Base-by-base conservation (phyloP, 2,329 filamentous ascomycete species). In the Sclerotinia spermophila region DNA sequence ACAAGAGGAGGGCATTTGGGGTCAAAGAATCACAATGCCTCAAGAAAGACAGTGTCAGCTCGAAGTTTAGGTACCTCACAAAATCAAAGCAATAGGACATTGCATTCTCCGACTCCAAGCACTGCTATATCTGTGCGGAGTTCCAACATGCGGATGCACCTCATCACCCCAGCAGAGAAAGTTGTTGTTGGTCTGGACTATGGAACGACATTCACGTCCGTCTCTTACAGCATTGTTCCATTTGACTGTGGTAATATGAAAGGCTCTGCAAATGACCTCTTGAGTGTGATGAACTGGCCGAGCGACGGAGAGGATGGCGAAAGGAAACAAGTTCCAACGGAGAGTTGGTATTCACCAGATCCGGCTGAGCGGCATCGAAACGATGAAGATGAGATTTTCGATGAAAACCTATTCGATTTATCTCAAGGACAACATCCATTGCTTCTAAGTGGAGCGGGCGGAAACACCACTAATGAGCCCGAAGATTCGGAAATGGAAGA, bases 321-420 rank as follows among this genome's bases (percentile, higher is more conserved):
- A 13, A 69, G 62, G 21, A 59, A 60, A n/a, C 74, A 75, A 58
- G 69, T 75, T 1, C 75, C 75, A 53, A 75, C 72, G 0, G 72
- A 76, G 35, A 73, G 61, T 44, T 75, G 74, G 75, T 76, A 76
- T 55, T 71, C 72, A 7, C 33, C 66, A 7, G 55, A 67, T 1
- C 59, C 72, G 1, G 68, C 70, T 3, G 45, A 68, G 33, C 33
- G 69, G 10, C 21, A 60, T 24, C 24, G 4, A 24, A 33, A 38
- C 13, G 53, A 42, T 45, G 48, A 68, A 11, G 56, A 56, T 21
- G 35, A 62, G 17, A 48, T 55, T 27, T 35, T 68, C 24, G 69
- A 45, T 44, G 55, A 71, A 10, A 61, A 68, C 38, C 5, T 71
- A 33, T 71, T 68, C n/a, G 69, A 68, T 59, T 44, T 17, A 24